A percentile compares a stretch with the other conserved stretches of the same genome.
phyloP scores from a whole-genome alignment of 495 filamentous ascomycete species.

The Hapsidospora chrysogenum region DNA sequence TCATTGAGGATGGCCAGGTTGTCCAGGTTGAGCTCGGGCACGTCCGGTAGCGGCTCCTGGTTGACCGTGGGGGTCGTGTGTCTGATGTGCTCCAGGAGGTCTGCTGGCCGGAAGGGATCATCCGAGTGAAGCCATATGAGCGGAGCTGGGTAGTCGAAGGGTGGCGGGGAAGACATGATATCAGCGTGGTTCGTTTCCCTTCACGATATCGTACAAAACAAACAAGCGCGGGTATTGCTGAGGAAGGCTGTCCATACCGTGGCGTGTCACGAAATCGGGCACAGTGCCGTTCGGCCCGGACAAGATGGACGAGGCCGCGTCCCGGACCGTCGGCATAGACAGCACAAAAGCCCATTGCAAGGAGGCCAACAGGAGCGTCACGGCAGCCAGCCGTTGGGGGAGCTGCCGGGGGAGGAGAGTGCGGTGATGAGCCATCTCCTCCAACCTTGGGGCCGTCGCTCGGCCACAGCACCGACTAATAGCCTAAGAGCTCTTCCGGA shows the following conservation, averaged over 20 bases:
- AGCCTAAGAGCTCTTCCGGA: too few species aligned
- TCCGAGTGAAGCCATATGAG: constrained; percentile 4
- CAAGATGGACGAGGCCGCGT: neutral
- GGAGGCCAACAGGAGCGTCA: too few species aligned
- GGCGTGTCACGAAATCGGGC: constrained; percentile 2
- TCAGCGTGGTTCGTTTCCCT: too few species aligned
- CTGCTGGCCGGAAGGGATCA: constrained; percentile 3
- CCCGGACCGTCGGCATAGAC: neutral
- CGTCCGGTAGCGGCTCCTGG: neutral
- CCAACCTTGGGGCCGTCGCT: too few species aligned
- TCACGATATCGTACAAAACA: too few species aligned
- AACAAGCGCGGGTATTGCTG: too few species aligned
- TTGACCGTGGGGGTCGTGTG: constrained; percentile 2
- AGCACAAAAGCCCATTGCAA: too few species aligned
- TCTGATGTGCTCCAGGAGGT: constrained; percentile 2
- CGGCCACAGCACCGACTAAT: too few species aligned
- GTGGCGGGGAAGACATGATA: too few species aligned
- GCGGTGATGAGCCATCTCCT: too few species aligned
- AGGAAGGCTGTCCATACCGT: constrained; percentile 4
- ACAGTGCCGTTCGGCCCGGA: neutral
- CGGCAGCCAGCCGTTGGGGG: too few species aligned
- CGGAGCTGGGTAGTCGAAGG: constrained; percentile 2
- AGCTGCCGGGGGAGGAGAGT: too few species aligned
- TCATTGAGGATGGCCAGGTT: constrained; percentile 7
- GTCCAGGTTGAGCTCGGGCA: constrained; percentile 4